Conservation (phyloP, 208 protist species). For the Herpetomonas samuelpessoai region DNA sequence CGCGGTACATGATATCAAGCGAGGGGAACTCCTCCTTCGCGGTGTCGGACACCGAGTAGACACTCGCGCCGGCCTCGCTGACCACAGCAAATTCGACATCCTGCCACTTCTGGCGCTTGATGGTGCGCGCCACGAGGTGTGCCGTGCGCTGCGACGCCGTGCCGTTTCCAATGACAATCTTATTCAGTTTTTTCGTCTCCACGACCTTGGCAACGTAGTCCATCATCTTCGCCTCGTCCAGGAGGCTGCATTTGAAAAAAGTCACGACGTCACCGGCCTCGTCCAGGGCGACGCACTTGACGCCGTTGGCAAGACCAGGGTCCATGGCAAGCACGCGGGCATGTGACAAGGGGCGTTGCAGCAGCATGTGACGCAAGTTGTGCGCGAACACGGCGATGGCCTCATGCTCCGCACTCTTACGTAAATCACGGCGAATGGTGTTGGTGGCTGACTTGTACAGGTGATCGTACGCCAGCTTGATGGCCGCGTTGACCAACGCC, state of each 20-base stretch:
- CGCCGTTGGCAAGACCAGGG: conserved; percentile 71
- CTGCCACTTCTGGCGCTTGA: conserved; percentile 27
- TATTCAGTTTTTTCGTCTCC: conserved; percentile 49
- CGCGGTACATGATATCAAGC: conserved; percentile 73
- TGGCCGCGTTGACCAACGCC: conserved; percentile 14
- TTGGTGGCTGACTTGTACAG: conserved; percentile 38
- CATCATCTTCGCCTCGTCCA: conserved; percentile 63
- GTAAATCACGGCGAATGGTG: conserved; percentile 56
- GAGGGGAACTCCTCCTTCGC: conserved; percentile 76
- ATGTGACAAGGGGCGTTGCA: conserved; percentile 64
- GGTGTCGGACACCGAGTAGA: conserved; percentile 76
- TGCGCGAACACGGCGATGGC: conserved; percentile 77
- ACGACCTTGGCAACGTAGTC: conserved; percentile 50
- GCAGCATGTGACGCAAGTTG: conserved; percentile 77
- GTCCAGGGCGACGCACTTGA: conserved; percentile 83
- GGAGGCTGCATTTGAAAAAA: conserved; percentile 68
- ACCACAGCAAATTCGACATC: conserved; percentile 80
- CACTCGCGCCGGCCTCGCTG: conserved; percentile 83
- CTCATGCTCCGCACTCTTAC: conserved; percentile 72
- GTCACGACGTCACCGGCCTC: conserved; percentile 61
- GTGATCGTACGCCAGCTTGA: conserved; percentile 37
- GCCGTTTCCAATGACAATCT: conserved; percentile 86
- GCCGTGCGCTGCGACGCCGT: conserved; percentile 66
- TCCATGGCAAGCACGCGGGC: conserved; percentile 82
- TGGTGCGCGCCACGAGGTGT: conserved; percentile 50